Base-by-base conservation (phyloP, 2,329 filamentous ascomycete species). In the Colletotrichum incanum region DNA sequence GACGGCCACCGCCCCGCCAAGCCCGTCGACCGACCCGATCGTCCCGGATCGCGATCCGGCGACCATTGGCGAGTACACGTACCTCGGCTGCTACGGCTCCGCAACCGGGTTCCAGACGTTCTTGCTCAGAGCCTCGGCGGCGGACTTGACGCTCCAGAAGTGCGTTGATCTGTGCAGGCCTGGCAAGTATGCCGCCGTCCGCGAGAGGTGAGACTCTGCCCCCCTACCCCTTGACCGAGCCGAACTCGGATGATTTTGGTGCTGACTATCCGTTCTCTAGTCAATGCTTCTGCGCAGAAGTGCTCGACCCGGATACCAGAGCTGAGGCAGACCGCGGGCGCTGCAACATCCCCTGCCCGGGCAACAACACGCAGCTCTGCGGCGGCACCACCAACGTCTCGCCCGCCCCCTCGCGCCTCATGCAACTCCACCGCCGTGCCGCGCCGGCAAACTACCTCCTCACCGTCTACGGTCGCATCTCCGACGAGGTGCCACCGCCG, bases 281-380 rank as follows among this genome's bases (percentile, higher is more conserved):
- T 14, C 78, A 78, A 28, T 88, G 86, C 75, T 86, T 85, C 78
- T 88, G 86, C 68, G 84, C 85, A 43, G 78, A 82, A 16, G 70
- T 64, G 1, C 78, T 88, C 23, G 83, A 84, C 47, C 77, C 78
- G 5, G 79, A 81, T 55, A 84, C 85, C n/a, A 79, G 75, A 16
- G 82, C 84, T 16, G 73, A 82, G 1, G 62, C 71, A 2, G 77
- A 76, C 54, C 78, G 79, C 58, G 74, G 73, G 20, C 72, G 75
- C 43, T 87, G 86, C 73, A 74, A 83, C 64, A 74, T 75, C 2
- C 76, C 78, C 0, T 88, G 86, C 70, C 84, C 86, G 0, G 86
- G 85, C 2, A 79, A 86, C 71, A 71, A 73, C 0, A 37, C 41
- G 2, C 75, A 86, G 72, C 78, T 81, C 69, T 88, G 86, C 76